These are phyloP conservation scores for Lizanozyma gosingica DNA, from an alignment of 1,139 yeast genomes.

Conservation along the genomic window DNA sequence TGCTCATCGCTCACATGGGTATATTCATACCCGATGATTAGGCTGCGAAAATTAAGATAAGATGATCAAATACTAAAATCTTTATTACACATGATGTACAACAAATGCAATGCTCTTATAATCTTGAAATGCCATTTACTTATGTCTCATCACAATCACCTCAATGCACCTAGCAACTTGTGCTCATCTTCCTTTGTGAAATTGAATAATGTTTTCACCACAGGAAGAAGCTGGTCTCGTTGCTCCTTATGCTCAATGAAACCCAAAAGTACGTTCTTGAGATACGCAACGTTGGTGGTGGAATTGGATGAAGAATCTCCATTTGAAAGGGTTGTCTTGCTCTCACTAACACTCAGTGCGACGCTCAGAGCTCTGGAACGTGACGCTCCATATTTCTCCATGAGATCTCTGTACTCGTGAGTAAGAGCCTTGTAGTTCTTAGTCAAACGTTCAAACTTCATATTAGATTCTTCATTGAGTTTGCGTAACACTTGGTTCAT, in stretches of 20 bases:
- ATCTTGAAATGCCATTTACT: too few species aligned
- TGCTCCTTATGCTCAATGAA: constrained; percentile 91
- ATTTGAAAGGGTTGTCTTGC: not conserved
- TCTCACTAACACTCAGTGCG: not conserved
- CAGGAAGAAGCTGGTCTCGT: constrained; percentile 75
- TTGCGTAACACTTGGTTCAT: constrained; percentile 51
- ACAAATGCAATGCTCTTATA: too few species aligned
- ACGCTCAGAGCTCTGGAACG: constrained; percentile 1
- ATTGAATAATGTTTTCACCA: constrained; percentile 64
- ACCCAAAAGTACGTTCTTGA: constrained; percentile 81
- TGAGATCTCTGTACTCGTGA: constrained; percentile 41
- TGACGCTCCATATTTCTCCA: constrained; percentile 1
- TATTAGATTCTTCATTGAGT: constrained; percentile 57
- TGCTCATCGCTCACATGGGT: too few species aligned
- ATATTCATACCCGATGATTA: too few species aligned
- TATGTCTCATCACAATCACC: too few species aligned
- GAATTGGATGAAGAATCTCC: constrained; percentile 2
- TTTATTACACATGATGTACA: too few species aligned
- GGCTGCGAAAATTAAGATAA: too few species aligned
- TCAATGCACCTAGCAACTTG: constrained; percentile 55
- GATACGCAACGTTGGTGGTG: constrained; percentile 52
- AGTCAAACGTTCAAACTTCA: constrained; percentile 56
- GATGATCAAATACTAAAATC: too few species aligned
- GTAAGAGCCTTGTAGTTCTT: constrained; percentile 58
- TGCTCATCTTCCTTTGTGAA: constrained; percentile 64